A percentile compares a stretch with the other conserved stretches of the same genome.
Conservation (phyloP, 2,329 filamentous ascomycete species). For the Lachnellula arida region DNA sequence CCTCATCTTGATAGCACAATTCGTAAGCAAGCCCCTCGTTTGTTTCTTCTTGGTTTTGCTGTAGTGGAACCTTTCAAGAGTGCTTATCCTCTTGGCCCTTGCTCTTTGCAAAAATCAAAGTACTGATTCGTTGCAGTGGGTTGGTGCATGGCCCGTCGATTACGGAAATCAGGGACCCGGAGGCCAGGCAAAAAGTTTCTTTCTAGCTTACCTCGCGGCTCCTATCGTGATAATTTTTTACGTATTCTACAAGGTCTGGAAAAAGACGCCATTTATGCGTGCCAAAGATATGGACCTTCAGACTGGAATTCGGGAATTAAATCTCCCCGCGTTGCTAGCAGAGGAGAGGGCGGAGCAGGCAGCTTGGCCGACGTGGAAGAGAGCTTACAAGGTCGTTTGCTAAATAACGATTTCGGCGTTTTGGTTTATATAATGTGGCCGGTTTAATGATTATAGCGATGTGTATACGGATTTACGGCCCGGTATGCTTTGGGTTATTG, state of each 20-base stretch:
- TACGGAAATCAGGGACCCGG: constrained; percentile 42
- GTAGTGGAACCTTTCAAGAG: too few relatives aligned
- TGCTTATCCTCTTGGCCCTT: too few relatives aligned
- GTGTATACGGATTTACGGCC: too few relatives aligned
- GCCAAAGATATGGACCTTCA: constrained; percentile 77
- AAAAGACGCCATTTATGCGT: constrained; percentile 62
- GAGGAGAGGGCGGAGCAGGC: constrained; percentile 74
- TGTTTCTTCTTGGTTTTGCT: too few relatives aligned
- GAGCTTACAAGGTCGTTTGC: constrained; percentile 67
- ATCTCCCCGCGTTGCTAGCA: constrained; percentile 70
- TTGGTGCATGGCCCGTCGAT: constrained; percentile 70
- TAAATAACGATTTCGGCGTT: constrained; percentile 32
- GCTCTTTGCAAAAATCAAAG: too few relatives aligned
- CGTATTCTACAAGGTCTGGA: constrained; percentile 70
- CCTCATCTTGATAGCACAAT: constrained; percentile 74
- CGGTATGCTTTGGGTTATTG: too few relatives aligned
- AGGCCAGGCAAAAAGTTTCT: constrained; percentile 61
- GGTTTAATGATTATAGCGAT: too few relatives aligned
- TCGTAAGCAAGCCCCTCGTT: constrained; percentile 34
- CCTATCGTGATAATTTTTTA: constrained; percentile 67
- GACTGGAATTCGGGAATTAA: constrained; percentile 80
- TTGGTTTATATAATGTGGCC: neutral
- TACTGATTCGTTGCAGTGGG: constrained; percentile 47
- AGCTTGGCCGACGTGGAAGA: constrained; percentile 73
- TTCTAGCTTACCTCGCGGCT: constrained; percentile 65